Evolutionary conservation across 805 yeast genomes (phyloP).

Genomic region (Yamadazyma endophytica): DNA sequence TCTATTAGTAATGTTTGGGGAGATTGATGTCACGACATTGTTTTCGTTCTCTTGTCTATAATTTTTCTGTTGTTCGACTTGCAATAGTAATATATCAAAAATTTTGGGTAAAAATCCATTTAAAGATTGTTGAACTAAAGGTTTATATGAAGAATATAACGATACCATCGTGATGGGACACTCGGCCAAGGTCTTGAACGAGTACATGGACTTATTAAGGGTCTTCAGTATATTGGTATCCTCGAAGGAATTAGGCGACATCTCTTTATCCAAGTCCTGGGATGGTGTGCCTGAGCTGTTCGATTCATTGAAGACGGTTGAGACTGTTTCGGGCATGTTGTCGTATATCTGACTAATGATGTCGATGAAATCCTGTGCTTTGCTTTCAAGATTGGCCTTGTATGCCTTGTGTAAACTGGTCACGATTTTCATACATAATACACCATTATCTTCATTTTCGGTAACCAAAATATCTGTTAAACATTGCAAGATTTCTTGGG

Average conservation of each 20-base stretch:
- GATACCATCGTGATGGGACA: conserved; percentile 97
- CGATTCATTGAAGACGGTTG: conserved; percentile 53
- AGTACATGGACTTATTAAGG: conserved; percentile 63
- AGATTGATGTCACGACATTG: conserved; percentile 64
- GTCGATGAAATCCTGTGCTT: conserved; percentile 75
- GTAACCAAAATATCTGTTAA: conserved; percentile 56
- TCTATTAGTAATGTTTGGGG: conserved; percentile 72
- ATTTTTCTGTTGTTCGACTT: conserved; percentile 70
- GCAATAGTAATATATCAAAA: conserved; percentile 65
- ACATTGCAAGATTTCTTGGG: conserved; percentile 53
- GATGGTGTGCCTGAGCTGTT: conserved; percentile 4
- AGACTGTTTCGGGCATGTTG: conserved; percentile 73
- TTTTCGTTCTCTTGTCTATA: conserved; percentile 34
- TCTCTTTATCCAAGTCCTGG: conserved; percentile 16
- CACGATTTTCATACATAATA: conserved; percentile 80
- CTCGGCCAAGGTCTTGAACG: conserved; percentile 90
- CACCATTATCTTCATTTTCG: conserved; percentile 96
- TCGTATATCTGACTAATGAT: conserved; percentile 72
- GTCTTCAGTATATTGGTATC: conserved; percentile 45
- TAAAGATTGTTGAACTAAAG: conserved; percentile 63
- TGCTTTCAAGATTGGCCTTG: conserved; percentile 60
- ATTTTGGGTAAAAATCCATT: conserved; percentile 79
- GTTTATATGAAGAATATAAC: conserved; percentile 81
- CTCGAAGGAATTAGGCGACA: conserved; percentile 33
- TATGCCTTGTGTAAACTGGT: conserved; percentile 84